phyloP scores from a whole-genome alignment of 2,329 filamentous ascomycete species.

The Beauveria sp. region DNA sequence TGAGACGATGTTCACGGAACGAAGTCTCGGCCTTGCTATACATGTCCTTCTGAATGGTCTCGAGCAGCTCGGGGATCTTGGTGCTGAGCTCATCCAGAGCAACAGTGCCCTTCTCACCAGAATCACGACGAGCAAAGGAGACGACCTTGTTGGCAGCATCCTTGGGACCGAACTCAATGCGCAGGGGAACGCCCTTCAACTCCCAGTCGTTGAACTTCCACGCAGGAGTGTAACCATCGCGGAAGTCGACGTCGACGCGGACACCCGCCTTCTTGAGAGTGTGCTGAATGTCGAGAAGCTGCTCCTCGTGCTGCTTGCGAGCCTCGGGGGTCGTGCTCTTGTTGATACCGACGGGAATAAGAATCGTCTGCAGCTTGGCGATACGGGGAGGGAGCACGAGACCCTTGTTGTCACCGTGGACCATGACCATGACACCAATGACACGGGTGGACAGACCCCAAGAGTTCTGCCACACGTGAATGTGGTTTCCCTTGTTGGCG shows the following conservation, averaged over 20 bases:
- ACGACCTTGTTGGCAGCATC: conserved; percentile 82
- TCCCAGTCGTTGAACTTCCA: conserved; percentile 99
- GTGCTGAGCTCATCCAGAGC: conserved; percentile 65
- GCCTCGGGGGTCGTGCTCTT: conserved; percentile 80
- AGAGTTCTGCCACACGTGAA: conserved; percentile 96
- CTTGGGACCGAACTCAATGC: conserved; percentile 92
- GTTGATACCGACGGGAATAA: conserved; percentile 89
- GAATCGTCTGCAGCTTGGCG: conserved; percentile 74
- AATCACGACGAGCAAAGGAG: conserved; percentile 80
- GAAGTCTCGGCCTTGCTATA: conserved; percentile 65
- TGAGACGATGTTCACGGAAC: conserved; percentile 73
- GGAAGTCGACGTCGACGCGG: conserved; percentile 71
- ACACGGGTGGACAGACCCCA: conserved; percentile 97
- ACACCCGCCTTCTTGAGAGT: conserved; percentile 66
- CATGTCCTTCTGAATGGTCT: conserved; percentile 83
- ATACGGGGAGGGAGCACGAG: conserved; percentile 88
- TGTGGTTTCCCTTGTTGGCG: conserved; percentile 65
- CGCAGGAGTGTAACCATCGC: conserved; percentile 87
- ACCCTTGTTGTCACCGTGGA: conserved; percentile 92
- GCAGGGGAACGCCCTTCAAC: conserved; percentile 86
- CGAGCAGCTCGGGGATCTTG: conserved; percentile 72
- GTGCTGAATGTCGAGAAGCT: conserved; percentile 63
- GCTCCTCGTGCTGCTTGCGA: conserved; percentile 64
- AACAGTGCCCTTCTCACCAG: conserved; percentile 73
- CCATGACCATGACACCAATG: conserved; percentile 98